These are phyloP conservation scores for Kuraishia floccosa DNA, from an alignment of 805 yeast species.

Conservation along the genomic window DNA sequence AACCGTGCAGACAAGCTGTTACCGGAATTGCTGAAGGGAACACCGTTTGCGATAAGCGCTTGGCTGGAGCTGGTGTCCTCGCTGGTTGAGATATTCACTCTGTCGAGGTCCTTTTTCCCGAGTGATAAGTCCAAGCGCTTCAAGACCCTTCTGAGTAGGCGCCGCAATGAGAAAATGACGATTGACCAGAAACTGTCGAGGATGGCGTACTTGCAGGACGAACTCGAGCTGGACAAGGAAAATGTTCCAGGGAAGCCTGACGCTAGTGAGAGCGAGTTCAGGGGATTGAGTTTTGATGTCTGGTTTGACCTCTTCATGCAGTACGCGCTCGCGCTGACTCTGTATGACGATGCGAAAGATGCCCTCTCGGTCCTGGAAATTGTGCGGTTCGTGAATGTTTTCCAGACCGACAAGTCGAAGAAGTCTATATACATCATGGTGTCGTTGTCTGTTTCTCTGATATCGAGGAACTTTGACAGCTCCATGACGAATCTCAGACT, in stretches of 20 bases:
- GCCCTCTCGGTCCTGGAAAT: slow-evolving; percentile 63
- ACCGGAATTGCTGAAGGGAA: slow-evolving; percentile 34
- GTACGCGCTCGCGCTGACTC: slow-evolving; percentile 57
- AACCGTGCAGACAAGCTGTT: slow-evolving; percentile 38
- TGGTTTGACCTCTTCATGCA: slow-evolving; percentile 87
- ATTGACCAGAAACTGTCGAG: slow-evolving; percentile 67
- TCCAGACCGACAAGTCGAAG: slow-evolving; percentile 51
- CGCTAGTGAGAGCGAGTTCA: slow-evolving; percentile 44
- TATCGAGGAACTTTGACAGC: slow-evolving; percentile 35
- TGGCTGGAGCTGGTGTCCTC: slow-evolving; percentile 85
- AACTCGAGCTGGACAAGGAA: slow-evolving; percentile 22
- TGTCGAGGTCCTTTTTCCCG: slow-evolving; percentile 70
- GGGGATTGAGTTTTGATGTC: slow-evolving; percentile 65
- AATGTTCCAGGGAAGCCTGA: slow-evolving; percentile 11
- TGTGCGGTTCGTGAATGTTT: slow-evolving; percentile 72
- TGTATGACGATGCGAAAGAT: slow-evolving; percentile 44
- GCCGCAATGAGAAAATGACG: slow-evolving; percentile 48
- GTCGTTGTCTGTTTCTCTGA: slow-evolving; percentile 43
- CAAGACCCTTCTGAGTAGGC: slow-evolving; percentile 53
- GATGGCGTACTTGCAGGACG: slow-evolving; percentile 55
- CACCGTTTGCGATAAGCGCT: slow-evolving; percentile 50
- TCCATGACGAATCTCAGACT: slow-evolving; percentile 50
- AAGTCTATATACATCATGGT: slow-evolving; percentile 53
- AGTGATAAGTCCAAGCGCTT: slow-evolving; percentile 61
- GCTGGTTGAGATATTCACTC: slow-evolving; percentile 71